These are phyloP conservation scores for Cladosporium sphaerospermum DNA, from an alignment of 2,329 filamentous ascomycete species.

Conservation along the genomic window DNA sequence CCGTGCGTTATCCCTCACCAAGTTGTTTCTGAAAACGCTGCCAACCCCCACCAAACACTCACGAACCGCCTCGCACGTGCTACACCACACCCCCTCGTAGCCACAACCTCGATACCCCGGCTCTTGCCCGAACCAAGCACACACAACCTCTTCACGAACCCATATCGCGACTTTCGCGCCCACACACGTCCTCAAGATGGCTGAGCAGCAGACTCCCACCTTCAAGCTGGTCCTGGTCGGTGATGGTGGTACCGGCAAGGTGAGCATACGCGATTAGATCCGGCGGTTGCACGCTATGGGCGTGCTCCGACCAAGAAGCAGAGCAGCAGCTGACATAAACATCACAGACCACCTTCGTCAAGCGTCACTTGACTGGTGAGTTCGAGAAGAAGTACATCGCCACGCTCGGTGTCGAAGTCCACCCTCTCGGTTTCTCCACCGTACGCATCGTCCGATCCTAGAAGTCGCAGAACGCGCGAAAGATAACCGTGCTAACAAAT, in stretches of 20 bases:
- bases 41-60: background rate
- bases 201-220: conserved; percentile 51
- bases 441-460: conserved; percentile 51
- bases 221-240: conserved; percentile 99
- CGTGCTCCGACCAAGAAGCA: background rate
- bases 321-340: background rate
- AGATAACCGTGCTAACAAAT: conserved; percentile 20
- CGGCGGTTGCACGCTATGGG: background rate
- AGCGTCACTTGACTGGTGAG: conserved; percentile 98
- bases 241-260: conserved; percentile 99
- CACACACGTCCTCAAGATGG: conserved; percentile 7
- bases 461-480: conserved; percentile 7
- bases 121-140: background rate
- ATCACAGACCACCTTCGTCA: conserved; percentile 96
- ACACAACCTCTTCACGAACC: background rate
- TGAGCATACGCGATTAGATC: conserved; percentile 40
- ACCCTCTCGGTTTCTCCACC: conserved; percentile 95
- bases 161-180: conserved; percentile 1
- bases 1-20: background rate
- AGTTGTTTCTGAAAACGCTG: background rate
- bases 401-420: conserved; percentile 97
- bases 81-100: conserved; percentile 2
- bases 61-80: background rate
- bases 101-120: conserved; percentile 1
- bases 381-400: conserved; percentile 99